Conservation (phyloP, 805 yeast genomes). For the Saccharomycopsis amapae region DNA sequence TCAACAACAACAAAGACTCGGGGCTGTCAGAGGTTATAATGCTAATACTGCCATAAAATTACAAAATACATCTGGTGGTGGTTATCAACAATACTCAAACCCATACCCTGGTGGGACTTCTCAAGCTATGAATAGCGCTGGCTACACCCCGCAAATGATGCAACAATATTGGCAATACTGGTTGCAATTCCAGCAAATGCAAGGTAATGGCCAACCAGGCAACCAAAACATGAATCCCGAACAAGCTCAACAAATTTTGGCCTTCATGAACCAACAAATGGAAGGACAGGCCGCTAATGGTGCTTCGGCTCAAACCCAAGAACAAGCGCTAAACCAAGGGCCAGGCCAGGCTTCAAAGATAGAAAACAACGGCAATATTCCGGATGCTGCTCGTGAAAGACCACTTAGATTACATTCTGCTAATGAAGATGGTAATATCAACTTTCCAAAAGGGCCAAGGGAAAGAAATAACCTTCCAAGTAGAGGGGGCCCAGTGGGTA, state of each 20-base stretch:
- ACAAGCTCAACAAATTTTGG: conserved; percentile 11
- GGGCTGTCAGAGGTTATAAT: conserved; percentile 21
- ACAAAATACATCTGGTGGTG: conserved; percentile 10
- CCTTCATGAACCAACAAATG: conserved; percentile 7
- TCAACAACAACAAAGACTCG: conserved; percentile 42
- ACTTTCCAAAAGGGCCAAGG: too few relatives aligned
- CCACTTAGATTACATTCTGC: conserved; percentile 18
- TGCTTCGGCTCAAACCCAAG: neutral
- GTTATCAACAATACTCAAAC: conserved; percentile 15
- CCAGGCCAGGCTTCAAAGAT: neutral
- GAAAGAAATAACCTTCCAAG: neutral
- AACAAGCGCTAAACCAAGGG: neutral
- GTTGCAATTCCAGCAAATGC: conserved; percentile 42
- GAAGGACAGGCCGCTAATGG: neutral
- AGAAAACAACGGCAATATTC: neutral
- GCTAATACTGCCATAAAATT: conserved; percentile 15
- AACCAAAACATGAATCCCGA: conserved; percentile 3
- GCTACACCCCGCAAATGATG: conserved; percentile 46
- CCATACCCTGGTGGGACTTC: conserved; percentile 18
- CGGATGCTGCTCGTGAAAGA: conserved; percentile 5
- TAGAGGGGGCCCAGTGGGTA: neutral
- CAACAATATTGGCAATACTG: conserved; percentile 60
- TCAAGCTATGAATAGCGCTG: conserved; percentile 26
- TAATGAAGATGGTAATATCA: conserved; percentile 1
- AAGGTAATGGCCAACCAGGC: conserved; percentile 10